phyloP scores from a whole-genome alignment of 441 rosid species.

The Gossypium schwendimanii region DNA sequence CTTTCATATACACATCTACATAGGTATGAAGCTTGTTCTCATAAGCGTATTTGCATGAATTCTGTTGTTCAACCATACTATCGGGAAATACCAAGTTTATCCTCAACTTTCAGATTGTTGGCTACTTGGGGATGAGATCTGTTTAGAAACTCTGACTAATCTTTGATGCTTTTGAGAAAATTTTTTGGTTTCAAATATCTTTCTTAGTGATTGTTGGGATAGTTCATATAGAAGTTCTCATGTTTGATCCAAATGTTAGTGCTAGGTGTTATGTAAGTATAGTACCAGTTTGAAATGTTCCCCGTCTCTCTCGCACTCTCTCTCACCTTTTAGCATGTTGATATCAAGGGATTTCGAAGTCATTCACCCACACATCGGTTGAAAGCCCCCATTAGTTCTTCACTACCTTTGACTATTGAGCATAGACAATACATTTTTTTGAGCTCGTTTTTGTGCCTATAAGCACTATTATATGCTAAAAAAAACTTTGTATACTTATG shows the following conservation, averaged over 20 bases:
- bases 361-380: background rate
- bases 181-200: background rate
- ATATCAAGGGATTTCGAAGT: conserved; percentile 3
- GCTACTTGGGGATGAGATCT: background rate
- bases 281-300: background rate
- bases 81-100: background rate
- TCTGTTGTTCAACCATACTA: background rate
- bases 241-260: background rate
- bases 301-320: background rate
- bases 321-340: background rate
- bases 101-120: background rate
- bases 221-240: background rate
- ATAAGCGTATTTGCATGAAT: background rate
- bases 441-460: background rate
- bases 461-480: background rate
- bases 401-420: background rate
- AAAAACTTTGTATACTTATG: background rate
- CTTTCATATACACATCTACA: background rate
- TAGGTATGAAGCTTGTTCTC: background rate
- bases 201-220: background rate
- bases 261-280: background rate
- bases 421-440: background rate
- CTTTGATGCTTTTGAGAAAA: background rate
- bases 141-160: background rate
- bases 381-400: conserved; percentile 4